Conservation (phyloP, 805 yeast species). For the Saccharomycopsis fodiens region DNA sequence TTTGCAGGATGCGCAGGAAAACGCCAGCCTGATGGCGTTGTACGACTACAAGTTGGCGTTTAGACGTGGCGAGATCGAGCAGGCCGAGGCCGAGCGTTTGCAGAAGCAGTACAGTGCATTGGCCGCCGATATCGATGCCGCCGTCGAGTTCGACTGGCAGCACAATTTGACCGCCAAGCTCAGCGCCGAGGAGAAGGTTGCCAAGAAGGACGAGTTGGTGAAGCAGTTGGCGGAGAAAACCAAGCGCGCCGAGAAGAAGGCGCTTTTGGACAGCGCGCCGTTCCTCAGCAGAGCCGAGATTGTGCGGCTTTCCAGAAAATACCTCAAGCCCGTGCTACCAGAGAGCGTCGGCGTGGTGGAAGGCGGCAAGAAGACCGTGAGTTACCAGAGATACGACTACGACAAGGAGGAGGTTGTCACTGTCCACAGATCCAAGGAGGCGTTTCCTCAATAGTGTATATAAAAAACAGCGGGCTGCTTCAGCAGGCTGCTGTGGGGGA, state of each 20-base stretch:
- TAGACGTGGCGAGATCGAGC: conserved; percentile 32
- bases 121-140: conserved; percentile 33
- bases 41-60: conserved; percentile 36
- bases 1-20: conserved; percentile 47
- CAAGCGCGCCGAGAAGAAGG: conserved; percentile 32
- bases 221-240: conserved; percentile 33
- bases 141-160: conserved; percentile 37
- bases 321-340: conserved; percentile 50
- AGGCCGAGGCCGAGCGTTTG: conserved; percentile 24
- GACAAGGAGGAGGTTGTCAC: conserved; percentile 43
- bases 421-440: conserved; percentile 46
- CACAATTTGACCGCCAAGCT: conserved; percentile 32
- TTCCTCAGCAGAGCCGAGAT: conserved; percentile 30
- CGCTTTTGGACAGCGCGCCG: conserved; percentile 22
- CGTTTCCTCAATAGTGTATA: conserved; percentile 28
- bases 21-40: conserved; percentile 45
- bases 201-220: conserved; percentile 22
- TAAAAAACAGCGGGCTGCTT: too few species aligned
- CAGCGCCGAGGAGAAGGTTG: conserved; percentile 26
- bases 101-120: conserved; percentile 31
- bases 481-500: too few species aligned
- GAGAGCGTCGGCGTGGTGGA: conserved; percentile 35
- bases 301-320: conserved; percentile 36
- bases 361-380: conserved; percentile 33
- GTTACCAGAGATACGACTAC: conserved; percentile 53